Conservation (phyloP, 116 monocot genomes). For the Trichopus zeylanicus region DNA sequence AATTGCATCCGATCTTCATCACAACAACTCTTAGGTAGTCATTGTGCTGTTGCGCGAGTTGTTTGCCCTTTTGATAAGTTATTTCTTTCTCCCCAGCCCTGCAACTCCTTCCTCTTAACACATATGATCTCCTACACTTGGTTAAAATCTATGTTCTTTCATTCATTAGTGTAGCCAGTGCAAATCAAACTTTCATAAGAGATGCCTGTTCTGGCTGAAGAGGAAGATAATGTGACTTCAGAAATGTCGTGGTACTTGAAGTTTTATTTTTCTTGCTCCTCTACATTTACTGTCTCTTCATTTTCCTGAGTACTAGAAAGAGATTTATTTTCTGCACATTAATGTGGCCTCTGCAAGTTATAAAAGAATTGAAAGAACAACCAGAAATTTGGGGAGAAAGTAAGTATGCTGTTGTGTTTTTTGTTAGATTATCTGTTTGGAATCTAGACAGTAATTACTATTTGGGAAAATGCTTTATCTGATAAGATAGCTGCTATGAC, state of each 20-base stretch:
- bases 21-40: conserved; percentile 16
- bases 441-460: background rate
- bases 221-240: background rate
- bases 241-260: conserved; percentile 13
- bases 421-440: background rate
- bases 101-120: too few species aligned
- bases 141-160: background rate
- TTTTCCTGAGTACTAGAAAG: background rate
- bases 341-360: conserved; percentile 21
- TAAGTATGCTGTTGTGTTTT: conserved; percentile 21
- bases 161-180: too few species aligned
- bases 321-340: background rate
- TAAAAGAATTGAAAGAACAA: conserved; percentile 20
- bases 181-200: background rate
- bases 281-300: background rate
- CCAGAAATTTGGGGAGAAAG: conserved; percentile 25
- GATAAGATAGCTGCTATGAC: too few species aligned
- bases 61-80: background rate
- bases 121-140: background rate
- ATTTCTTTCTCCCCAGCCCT: background rate
- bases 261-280: background rate
- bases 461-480: too few species aligned
- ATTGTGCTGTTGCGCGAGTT: background rate
- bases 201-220: background rate
- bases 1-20: background rate